Evolutionary conservation across 257 asterid genomes (phyloP).

Genomic region (Capsicum baccatum): DNA sequence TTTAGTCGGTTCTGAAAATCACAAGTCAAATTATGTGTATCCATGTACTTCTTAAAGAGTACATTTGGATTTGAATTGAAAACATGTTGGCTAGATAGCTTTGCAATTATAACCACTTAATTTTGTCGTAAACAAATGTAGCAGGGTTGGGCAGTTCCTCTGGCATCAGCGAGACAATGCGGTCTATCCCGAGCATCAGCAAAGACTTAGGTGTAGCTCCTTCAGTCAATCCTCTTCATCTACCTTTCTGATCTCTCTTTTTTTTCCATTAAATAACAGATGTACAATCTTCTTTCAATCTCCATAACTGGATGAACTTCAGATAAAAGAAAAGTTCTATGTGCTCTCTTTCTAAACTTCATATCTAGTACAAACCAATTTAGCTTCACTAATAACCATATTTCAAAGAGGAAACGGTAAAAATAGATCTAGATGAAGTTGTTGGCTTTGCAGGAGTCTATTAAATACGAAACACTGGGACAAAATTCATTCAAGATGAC

Average conservation of each 20-base stretch:
- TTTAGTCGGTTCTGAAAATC: background rate
- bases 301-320: slow-evolving; percentile 3
- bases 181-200: background rate
- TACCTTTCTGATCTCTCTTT: background rate
- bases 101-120: background rate
- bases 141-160: background rate
- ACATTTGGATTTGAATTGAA: slow-evolving; percentile 6
- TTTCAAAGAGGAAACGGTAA: background rate
- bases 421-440: background rate
- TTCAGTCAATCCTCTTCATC: background rate
- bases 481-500: background rate
- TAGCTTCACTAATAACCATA: slow-evolving; percentile 4
- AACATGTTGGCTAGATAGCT: slow-evolving; percentile 11
- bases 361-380: slow-evolving; percentile 1
- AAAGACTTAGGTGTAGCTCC: slow-evolving; percentile 10
- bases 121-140: background rate
- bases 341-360: background rate
- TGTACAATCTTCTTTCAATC: background rate
- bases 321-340: background rate
- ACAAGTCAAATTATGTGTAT: background rate
- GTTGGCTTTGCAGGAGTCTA: background rate
- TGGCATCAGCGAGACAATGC: slow-evolving; percentile 20
- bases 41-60: background rate
- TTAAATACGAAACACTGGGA: background rate
- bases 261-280: background rate